These are phyloP conservation scores for Penicillium sp. DNA, from an alignment of 2,329 filamentous ascomycete genomes.

Conservation along the genomic window DNA sequence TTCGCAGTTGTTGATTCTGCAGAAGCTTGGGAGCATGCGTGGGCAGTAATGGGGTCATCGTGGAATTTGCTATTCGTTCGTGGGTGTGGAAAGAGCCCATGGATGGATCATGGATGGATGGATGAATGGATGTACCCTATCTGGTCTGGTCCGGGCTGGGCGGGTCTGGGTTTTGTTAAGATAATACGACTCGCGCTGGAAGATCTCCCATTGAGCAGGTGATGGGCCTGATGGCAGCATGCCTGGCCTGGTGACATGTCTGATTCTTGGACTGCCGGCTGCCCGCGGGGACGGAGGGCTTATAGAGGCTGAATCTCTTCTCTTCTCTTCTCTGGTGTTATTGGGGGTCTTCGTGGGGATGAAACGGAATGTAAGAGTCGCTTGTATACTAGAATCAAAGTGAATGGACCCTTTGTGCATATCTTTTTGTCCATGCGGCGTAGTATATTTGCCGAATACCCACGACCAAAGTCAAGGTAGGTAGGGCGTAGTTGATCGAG, in stretches of 20 bases:
- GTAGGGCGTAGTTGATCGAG: too few species aligned
- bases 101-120: not conserved
- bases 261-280: not conserved
- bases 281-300: not conserved
- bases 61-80: not conserved
- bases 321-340: not conserved
- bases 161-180: not conserved
- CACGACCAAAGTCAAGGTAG: too few species aligned
- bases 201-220: too few species aligned
- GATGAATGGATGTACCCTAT: not conserved
- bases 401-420: conserved; percentile 16
- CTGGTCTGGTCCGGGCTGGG: not conserved
- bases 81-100: not conserved
- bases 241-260: not conserved
- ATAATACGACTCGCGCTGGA: conserved; percentile 1
- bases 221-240: too few species aligned
- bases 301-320: not conserved
- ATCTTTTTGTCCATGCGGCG: conserved; percentile 11
- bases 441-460: not conserved
- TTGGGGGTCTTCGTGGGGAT: not conserved
- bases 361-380: conserved; percentile 10
- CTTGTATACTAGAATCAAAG: conserved; percentile 30
- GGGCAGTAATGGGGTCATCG: conserved; percentile 32
- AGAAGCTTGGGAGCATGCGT: conserved; percentile 72
- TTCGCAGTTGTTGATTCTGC: conserved; percentile 79